A percentile compares a stretch with the other conserved stretches of the same genome.
Conservation (phyloP, 495 filamentous ascomycete genomes). For the Talaromyces ruber region DNA sequence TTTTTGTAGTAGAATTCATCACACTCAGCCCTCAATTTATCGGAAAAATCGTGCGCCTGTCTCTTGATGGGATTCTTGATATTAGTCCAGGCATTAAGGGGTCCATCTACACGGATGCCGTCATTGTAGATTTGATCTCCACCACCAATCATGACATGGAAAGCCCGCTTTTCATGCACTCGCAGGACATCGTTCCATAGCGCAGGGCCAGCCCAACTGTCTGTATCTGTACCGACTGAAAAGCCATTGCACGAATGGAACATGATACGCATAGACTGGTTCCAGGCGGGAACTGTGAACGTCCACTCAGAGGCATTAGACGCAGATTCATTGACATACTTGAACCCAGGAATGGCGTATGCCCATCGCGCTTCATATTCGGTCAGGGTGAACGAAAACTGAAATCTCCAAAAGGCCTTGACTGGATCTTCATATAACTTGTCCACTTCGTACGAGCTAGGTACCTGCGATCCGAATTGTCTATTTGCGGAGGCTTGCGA, state of each 20-base stretch:
- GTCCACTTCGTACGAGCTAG: constrained; percentile 35
- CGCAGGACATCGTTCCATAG: constrained; percentile 89
- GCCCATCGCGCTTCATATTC: constrained; percentile 40
- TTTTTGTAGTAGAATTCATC: constrained; percentile 88
- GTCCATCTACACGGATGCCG: constrained; percentile 73
- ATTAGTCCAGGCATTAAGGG: constrained; percentile 69
- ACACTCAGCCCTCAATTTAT: constrained; percentile 62
- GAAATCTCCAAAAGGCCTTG: constrained; percentile 79
- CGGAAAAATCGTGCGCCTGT: constrained; percentile 65
- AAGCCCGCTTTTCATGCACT: constrained; percentile 57
- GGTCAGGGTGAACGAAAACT: constrained; percentile 44
- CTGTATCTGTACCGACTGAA: constrained; percentile 83
- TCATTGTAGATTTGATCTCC: constrained; percentile 97
- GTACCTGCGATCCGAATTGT: not conserved
- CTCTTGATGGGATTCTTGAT: constrained; percentile 78
- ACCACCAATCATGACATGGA: constrained; percentile 94
- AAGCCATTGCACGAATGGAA: constrained; percentile 97
- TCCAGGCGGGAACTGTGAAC: constrained; percentile 69
- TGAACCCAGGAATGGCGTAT: constrained; percentile 36
- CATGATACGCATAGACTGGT: constrained; percentile 88
- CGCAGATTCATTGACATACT: constrained; percentile 27
- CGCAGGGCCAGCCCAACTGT: constrained; percentile 70
- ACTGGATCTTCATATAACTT: constrained; percentile 72
- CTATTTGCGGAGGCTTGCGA: constrained; percentile 5
- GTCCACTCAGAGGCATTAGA: constrained; percentile 31